Conservation (phyloP, 805 yeast species). For the Teunomyces lycoperdinae region DNA sequence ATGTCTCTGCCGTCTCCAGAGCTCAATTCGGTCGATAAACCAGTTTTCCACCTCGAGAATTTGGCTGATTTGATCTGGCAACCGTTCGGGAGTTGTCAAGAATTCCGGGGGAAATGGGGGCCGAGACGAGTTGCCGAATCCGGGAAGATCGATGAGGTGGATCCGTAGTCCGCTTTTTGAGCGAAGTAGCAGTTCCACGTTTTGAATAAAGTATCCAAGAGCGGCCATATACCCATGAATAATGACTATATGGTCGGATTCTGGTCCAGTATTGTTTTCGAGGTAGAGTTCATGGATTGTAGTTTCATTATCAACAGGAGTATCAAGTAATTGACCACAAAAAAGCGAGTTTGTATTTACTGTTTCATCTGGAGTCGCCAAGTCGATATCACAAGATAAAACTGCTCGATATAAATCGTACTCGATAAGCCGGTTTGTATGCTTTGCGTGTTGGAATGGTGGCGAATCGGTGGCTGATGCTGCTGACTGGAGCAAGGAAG, state of each 20-base stretch:
- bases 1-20: constrained; percentile 28
- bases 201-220: constrained; percentile 39
- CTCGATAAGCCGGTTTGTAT: constrained; percentile 27
- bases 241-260: constrained; percentile 25
- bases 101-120: constrained; percentile 35
- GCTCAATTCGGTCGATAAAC: constrained; percentile 40
- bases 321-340: constrained; percentile 27
- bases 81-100: constrained; percentile 18
- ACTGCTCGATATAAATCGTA: constrained; percentile 33
- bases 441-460: constrained; percentile 15
- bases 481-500: constrained; percentile 19
- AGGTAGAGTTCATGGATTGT: constrained; percentile 38
- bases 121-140: constrained; percentile 43
- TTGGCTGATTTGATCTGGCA: constrained; percentile 27
- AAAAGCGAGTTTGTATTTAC: not conserved
- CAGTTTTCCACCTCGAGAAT: constrained; percentile 34
- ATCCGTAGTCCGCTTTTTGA: constrained; percentile 30
- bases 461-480: constrained; percentile 7
- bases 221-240: constrained; percentile 48
- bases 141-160: constrained; percentile 42
- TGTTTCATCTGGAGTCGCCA: constrained; percentile 4
- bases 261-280: constrained; percentile 16
- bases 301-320: constrained; percentile 23
- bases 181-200: constrained; percentile 30
- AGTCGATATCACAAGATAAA: constrained; percentile 26